A percentile compares a stretch with the other conserved stretches of the same genome.
Evolutionary conservation across 108 stramenopile species (phyloP).

Genomic region (Licmophora abbreviata): DNA sequence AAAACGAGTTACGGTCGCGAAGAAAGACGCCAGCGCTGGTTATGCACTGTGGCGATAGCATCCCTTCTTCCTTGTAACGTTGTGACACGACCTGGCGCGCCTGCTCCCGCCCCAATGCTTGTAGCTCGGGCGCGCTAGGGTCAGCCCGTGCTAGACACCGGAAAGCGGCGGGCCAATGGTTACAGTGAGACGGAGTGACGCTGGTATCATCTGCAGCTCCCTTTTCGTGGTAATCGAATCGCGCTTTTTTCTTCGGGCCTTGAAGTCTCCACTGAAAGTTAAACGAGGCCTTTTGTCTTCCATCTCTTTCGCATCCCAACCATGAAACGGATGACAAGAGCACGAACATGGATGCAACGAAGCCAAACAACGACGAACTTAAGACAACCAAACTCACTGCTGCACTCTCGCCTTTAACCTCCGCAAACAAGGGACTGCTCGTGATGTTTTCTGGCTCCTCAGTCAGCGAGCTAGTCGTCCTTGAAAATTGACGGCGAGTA

Average conservation of each 20-base stretch:
- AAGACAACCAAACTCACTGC: not conserved
- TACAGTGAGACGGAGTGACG: too few relatives aligned
- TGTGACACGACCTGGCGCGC: constrained; percentile 54
- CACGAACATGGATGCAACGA: not conserved
- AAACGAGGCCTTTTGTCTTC: not conserved
- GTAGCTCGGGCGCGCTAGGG: constrained; percentile 58
- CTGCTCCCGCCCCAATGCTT: constrained; percentile 66
- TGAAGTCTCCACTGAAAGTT: not conserved
- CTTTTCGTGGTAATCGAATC: not conserved
- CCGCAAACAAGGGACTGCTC: not conserved
- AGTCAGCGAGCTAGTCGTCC: too few relatives aligned
- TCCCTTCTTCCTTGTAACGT: constrained; percentile 42
- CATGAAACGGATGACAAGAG: not conserved
- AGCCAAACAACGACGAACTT: not conserved
- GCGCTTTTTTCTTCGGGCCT: not conserved
- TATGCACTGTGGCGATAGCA: constrained; percentile 45
- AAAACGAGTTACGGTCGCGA: constrained; percentile 20
- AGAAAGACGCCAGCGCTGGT: constrained; percentile 34
- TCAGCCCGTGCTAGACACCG: constrained; percentile 71
- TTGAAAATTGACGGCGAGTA: not conserved
- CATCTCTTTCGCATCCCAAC: not conserved
- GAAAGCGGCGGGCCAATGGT: constrained; percentile 43
- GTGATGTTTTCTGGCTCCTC: not conserved
- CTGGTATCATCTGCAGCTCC: too few relatives aligned
- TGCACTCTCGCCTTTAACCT: not conserved